A percentile compares a stretch with the other conserved stretches of the same genome.
phyloP scores from a whole-genome alignment of 805 yeast species.

The Yamadazyma laniorum region DNA sequence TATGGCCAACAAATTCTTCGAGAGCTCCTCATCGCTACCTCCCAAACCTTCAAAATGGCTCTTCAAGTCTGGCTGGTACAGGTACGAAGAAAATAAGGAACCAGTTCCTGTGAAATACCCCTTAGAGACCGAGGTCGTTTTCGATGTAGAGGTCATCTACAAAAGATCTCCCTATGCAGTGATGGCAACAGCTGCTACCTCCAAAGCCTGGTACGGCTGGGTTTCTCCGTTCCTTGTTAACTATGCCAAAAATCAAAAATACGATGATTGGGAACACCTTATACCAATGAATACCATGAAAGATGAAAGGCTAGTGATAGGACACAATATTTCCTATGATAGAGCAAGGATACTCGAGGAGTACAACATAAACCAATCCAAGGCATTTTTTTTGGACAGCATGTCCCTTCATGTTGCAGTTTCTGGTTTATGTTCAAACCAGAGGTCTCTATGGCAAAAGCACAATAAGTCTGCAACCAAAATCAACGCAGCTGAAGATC shows the following conservation, averaged over 20 bases:
- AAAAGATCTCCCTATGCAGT: conserved; percentile 72
- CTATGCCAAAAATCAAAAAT: conserved; percentile 37
- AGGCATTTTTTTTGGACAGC: conserved; percentile 82
- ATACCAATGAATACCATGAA: conserved; percentile 65
- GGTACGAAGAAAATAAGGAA: conserved; percentile 54
- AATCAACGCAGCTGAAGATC: conserved; percentile 12
- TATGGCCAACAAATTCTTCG: conserved; percentile 46
- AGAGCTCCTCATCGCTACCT: conserved; percentile 27
- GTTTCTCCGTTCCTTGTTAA: conserved; percentile 78
- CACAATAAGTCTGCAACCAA: conserved; percentile 41
- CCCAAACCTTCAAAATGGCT: conserved; percentile 44
- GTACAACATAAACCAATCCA: conserved; percentile 62
- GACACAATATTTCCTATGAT: conserved; percentile 90
- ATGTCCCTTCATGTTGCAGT: conserved; percentile 91
- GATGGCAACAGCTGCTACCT: conserved; percentile 76
- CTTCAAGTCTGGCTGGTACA: conserved; percentile 73
- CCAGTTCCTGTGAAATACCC: conserved; percentile 70
- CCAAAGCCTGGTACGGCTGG: conserved; percentile 91
- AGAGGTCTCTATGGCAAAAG: conserved; percentile 73
- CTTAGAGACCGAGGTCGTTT: conserved; percentile 65
- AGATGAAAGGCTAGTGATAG: conserved; percentile 61
- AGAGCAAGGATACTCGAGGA: conserved; percentile 85
- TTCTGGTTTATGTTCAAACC: conserved; percentile 90
- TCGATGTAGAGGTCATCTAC: conserved; percentile 88
- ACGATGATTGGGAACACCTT: conserved; percentile 53